phyloP scores from a whole-genome alignment of 352 stramenopile species.

The Pythium graminicola region DNA sequence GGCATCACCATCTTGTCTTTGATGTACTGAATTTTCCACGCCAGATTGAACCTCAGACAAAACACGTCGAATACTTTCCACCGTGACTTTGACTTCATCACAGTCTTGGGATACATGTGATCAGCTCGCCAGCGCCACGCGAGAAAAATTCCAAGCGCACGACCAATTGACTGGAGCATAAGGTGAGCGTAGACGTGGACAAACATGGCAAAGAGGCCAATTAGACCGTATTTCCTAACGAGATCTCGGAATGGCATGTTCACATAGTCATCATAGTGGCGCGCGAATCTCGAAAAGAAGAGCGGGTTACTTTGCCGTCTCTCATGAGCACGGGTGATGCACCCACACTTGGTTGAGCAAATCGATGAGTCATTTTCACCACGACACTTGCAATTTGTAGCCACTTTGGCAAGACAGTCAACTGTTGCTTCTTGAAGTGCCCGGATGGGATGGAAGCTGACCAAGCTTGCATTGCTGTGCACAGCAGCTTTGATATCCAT shows the following conservation, averaged over 20 bases:
- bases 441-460: slow-evolving; percentile 26
- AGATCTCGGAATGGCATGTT: slow-evolving; percentile 25
- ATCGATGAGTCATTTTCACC: background rate
- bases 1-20: slow-evolving; percentile 55
- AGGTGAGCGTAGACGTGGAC: slow-evolving; percentile 43
- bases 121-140: slow-evolving; percentile 28
- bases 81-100: slow-evolving; percentile 21
- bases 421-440: background rate
- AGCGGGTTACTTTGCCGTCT: slow-evolving; percentile 7
- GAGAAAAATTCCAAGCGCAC: slow-evolving; percentile 31
- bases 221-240: slow-evolving; percentile 34
- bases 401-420: slow-evolving; percentile 4
- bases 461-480: slow-evolving; percentile 45
- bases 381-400: slow-evolving; percentile 3
- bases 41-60: slow-evolving; percentile 46
- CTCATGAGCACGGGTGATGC: too few relatives aligned
- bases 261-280: slow-evolving; percentile 40
- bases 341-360: background rate
- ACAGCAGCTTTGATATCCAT: slow-evolving; percentile 41
- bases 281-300: slow-evolving; percentile 15
- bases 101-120: slow-evolving; percentile 44
- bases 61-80: slow-evolving; percentile 36
- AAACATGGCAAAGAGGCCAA: slow-evolving; percentile 38
- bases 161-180: slow-evolving; percentile 43
- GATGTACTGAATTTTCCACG: slow-evolving; percentile 55